These are phyloP conservation scores for Abrus pulchellus DNA, from an alignment of 306 rosid genomes.

Conservation along the genomic window DNA sequence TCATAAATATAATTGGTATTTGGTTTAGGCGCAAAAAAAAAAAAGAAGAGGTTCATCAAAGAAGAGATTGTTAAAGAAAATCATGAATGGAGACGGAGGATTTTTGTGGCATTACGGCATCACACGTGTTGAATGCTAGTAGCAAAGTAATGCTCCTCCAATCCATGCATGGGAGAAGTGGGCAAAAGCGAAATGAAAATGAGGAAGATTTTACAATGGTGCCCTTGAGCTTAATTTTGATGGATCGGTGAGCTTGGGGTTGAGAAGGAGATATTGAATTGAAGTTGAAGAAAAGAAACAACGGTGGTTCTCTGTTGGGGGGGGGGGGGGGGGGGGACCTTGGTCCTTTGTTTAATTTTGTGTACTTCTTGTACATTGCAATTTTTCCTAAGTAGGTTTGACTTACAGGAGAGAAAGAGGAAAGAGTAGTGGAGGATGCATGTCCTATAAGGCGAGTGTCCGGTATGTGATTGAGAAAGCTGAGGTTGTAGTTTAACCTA, in stretches of 20 bases:
- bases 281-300: constrained; percentile 51
- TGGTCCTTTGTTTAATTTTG: constrained; percentile 40
- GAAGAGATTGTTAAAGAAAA: constrained; percentile 25
- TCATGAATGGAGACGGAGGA: constrained; percentile 30
- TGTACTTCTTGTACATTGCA: constrained; percentile 61
- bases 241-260: constrained; percentile 34
- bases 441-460: not conserved
- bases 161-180: constrained; percentile 45
- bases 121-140: constrained; percentile 38
- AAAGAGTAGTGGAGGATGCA: constrained; percentile 1
- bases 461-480: constrained; percentile 45
- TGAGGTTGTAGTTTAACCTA: constrained; percentile 45
- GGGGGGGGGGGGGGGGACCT: constrained; percentile 62
- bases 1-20: constrained; percentile 36
- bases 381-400: constrained; percentile 62
- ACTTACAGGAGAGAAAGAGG: constrained; percentile 50
- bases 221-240: constrained; percentile 45
- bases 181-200: constrained; percentile 23
- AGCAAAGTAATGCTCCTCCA: constrained; percentile 45
- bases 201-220: constrained; percentile 30
- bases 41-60: constrained; percentile 24
- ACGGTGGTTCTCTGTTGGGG: constrained; percentile 36
- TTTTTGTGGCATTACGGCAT: constrained; percentile 29
- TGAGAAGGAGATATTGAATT: constrained; percentile 48
- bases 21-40: constrained; percentile 32